Percentiles rank a stretch among this genome's conserved stretches.
These are phyloP conservation scores for Notholithocarpus densiflorus DNA, from an alignment of 306 rosid species.

Conservation along the genomic window DNA sequence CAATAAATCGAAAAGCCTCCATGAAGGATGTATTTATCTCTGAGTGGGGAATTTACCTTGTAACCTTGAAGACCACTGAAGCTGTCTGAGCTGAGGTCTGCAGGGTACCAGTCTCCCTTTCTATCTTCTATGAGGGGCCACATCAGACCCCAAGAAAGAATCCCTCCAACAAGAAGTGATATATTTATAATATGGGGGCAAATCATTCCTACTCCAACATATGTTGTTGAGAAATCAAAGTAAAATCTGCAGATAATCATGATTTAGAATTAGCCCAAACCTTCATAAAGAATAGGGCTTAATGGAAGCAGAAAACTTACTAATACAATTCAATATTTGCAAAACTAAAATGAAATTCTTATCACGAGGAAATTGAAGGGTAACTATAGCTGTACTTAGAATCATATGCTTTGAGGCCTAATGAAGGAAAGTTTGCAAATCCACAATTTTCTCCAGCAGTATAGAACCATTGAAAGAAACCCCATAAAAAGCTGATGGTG, in stretches of 20 bases:
- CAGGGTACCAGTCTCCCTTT: constrained; percentile 10
- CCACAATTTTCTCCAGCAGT: background rate
- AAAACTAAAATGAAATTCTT: background rate
- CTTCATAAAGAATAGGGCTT: background rate
- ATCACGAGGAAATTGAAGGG: background rate
- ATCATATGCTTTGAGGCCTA: constrained; percentile 1
- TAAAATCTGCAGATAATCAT: background rate
- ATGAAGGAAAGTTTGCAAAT: background rate
- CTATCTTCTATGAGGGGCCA: constrained; percentile 10
- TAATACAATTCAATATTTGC: background rate
- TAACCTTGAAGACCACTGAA: constrained; percentile 5
- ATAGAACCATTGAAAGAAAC: constrained; percentile 4
- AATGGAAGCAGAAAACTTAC: background rate
- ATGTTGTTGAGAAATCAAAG: constrained; percentile 12
- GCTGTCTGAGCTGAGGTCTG: background rate
- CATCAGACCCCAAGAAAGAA: constrained; percentile 19
- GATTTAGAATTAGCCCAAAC: background rate
- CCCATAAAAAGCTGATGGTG: background rate
- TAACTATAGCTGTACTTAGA: background rate
- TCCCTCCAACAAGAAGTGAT: constrained; percentile 11
- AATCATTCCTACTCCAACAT: constrained; percentile 16
- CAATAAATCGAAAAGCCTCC: background rate
- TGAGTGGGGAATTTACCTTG: background rate
- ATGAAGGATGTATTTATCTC: too few relatives aligned
- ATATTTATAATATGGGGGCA: constrained; percentile 12